Percentiles rank a stretch among this genome's conserved stretches.
phyloP scores from a whole-genome alignment of 805 yeast genomes.

The Brettanomyces bruxellensis region DNA sequence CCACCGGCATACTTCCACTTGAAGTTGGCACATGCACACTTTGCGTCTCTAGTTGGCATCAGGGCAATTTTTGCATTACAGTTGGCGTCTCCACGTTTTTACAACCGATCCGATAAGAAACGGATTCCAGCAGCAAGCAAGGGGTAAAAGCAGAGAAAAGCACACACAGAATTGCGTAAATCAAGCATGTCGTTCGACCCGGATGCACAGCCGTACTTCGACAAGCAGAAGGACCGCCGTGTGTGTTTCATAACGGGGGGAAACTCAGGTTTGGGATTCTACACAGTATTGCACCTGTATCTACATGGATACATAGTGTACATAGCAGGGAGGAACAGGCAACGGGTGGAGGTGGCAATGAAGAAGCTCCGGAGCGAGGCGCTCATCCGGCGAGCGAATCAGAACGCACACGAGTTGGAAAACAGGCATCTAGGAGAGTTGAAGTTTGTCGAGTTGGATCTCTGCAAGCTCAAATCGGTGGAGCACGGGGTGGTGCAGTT shows the following conservation, averaged over 20 bases:
- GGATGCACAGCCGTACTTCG: conserved; percentile 47
- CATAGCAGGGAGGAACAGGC: conserved; percentile 59
- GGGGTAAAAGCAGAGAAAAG: too few species aligned
- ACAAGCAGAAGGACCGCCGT: conserved; percentile 45
- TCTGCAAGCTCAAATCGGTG: conserved; percentile 38
- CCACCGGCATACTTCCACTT: too few species aligned
- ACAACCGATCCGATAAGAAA: too few species aligned
- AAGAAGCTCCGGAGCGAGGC: conserved; percentile 51
- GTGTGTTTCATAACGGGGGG: conserved; percentile 78
- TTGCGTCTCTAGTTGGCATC: too few species aligned
- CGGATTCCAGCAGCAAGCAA: too few species aligned
- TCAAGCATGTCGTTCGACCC: conserved; percentile 25
- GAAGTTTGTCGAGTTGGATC: conserved; percentile 44
- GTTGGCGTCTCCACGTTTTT: too few species aligned
- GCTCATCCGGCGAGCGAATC: conserved; percentile 16
- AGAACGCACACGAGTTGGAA: conserved; percentile 10
- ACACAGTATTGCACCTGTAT: conserved; percentile 63
- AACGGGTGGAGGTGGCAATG: conserved; percentile 49
- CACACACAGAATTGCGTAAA: too few species aligned
- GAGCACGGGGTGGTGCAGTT: conserved; percentile 41
- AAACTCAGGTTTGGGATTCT: conserved; percentile 74
- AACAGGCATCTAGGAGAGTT: conserved; percentile 39
- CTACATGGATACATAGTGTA: conserved; percentile 73
- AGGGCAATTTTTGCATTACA: too few species aligned
- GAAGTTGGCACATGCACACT: too few species aligned